These are phyloP conservation scores for Amanita rimosa DNA, from an alignment of 768 basidiomycete genomes.

Conservation along the genomic window DNA sequence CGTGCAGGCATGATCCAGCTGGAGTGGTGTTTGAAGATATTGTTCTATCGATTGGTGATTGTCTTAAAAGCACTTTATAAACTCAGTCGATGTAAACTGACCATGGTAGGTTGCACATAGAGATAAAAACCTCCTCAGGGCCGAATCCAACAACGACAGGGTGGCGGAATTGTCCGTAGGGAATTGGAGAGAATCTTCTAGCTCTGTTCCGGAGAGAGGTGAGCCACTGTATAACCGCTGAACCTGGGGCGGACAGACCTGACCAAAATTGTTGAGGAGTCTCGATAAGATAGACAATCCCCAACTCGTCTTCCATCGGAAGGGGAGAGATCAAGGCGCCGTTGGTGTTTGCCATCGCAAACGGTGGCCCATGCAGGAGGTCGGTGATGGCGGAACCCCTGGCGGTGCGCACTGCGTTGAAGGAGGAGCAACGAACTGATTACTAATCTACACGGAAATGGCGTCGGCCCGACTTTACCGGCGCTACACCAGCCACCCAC, in stretches of 20 bases:
- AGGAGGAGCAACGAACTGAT: neutral
- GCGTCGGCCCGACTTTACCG: neutral
- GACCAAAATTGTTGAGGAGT: constrained; percentile 87
- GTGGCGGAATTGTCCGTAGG: constrained; percentile 52
- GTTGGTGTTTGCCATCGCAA: constrained; percentile 17
- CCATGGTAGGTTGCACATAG: constrained; percentile 85
- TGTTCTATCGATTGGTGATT: constrained; percentile 36
- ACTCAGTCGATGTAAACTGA: constrained; percentile 18
- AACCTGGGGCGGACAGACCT: constrained; percentile 33
- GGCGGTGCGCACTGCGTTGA: neutral
- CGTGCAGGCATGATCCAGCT: constrained; percentile 75
- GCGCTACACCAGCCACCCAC: no score
- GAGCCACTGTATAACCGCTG: constrained; percentile 1
- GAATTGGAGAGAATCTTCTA: constrained; percentile 72
- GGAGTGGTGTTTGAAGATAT: constrained; percentile 74
- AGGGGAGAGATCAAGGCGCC: constrained; percentile 18
- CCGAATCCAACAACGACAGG: constrained; percentile 66
- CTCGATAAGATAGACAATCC: constrained; percentile 73
- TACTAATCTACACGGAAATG: neutral
- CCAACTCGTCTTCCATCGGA: constrained; percentile 57
- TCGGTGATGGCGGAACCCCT: constrained; percentile 4
- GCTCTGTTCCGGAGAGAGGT: constrained; percentile 39
- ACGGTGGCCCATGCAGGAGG: constrained; percentile 15
- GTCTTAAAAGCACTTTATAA: neutral
- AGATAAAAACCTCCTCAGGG: constrained; percentile 63